phyloP scores from a whole-genome alignment of 2,329 filamentous ascomycete species.

The Aspergillus ustus region DNA sequence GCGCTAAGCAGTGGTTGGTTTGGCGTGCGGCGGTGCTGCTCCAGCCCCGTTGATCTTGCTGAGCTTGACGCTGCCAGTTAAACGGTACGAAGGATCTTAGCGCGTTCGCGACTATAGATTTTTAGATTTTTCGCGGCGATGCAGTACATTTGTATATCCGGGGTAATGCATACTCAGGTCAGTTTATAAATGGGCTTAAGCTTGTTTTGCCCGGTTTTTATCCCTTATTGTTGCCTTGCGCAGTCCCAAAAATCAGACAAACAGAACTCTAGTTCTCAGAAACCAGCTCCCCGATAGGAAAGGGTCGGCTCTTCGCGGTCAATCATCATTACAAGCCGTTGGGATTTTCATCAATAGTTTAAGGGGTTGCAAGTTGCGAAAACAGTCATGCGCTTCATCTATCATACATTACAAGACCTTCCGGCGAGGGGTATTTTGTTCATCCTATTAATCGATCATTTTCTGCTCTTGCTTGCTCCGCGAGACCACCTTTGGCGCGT shows the following conservation, averaged over 20 bases:
- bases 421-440: background rate
- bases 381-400: constrained; percentile 6
- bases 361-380: background rate
- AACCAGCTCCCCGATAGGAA: background rate
- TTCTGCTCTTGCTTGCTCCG: constrained; percentile 80
- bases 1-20: constrained; percentile 16
- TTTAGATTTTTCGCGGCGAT: background rate
- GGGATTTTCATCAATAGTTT: constrained; percentile 7
- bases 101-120: background rate
- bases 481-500: constrained; percentile 68
- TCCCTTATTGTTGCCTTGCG: background rate
- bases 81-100: constrained; percentile 2
- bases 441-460: constrained; percentile 70
- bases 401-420: constrained; percentile 11
- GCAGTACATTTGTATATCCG: background rate
- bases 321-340: constrained; percentile 13
- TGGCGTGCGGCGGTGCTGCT: constrained; percentile 16
- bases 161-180: background rate
- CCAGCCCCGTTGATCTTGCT: constrained; percentile 13
- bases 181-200: background rate
- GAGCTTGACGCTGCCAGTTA: constrained; percentile 4
- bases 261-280: constrained; percentile 2
- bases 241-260: background rate
- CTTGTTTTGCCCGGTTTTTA: background rate
- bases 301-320: background rate